Percentiles rank a stretch among this genome's conserved stretches.
phyloP scores from a whole-genome alignment of 805 yeast species.

The Komagataella kurtzmanii region DNA sequence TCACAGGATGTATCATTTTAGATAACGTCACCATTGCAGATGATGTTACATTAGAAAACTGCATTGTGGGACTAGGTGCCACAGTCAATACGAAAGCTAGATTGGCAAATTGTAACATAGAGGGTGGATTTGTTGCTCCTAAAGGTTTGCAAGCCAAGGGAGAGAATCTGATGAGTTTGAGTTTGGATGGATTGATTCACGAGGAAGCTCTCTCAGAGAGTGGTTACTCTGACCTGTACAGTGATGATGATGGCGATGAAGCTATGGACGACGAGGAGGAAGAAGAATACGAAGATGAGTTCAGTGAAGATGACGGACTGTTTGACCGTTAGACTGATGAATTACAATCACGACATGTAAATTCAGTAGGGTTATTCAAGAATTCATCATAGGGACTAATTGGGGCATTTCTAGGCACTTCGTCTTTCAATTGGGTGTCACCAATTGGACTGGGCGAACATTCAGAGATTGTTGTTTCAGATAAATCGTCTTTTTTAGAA shows the following conservation, averaged over 20 bases:
- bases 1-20: constrained; percentile 74
- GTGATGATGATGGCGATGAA: constrained; percentile 15
- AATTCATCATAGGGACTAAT: not conserved
- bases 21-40: constrained; percentile 66
- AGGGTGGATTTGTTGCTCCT: constrained; percentile 59
- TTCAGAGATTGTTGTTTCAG: not conserved
- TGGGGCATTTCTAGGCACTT: not conserved
- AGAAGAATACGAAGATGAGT: constrained; percentile 31
- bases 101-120: constrained; percentile 75
- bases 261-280: constrained; percentile 25
- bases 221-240: constrained; percentile 6
- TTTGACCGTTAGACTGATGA: constrained; percentile 1
- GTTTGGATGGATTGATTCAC: constrained; percentile 14
- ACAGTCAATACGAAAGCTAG: constrained; percentile 49
- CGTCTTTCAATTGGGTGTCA: not conserved
- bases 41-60: constrained; percentile 70
- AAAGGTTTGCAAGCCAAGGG: constrained; percentile 32
- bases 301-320: constrained; percentile 41
- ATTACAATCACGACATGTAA: not conserved
- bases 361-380: not conserved
- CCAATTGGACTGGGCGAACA: not conserved
- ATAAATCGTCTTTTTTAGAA: not conserved
- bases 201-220: constrained; percentile 8
- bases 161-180: constrained; percentile 22
- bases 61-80: constrained; percentile 66